Conservation (phyloP, 2,329 filamentous ascomycete species). For the Exophiala alcalophila region DNA sequence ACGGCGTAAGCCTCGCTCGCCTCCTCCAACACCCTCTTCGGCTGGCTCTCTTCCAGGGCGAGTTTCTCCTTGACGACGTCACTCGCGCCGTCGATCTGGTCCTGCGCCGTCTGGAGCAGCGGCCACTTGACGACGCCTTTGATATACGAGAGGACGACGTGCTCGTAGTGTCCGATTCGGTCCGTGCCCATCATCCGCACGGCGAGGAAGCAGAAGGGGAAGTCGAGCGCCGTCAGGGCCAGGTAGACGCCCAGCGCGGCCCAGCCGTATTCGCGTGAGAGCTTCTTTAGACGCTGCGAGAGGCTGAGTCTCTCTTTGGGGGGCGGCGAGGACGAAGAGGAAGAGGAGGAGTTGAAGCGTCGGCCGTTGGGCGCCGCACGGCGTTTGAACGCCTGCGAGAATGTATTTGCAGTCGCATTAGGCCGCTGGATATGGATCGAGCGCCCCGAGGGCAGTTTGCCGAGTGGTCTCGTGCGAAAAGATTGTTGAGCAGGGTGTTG, state of each 20-base stretch:
- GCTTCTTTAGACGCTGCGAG: conserved; percentile 71
- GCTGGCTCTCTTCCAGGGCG: conserved; percentile 43
- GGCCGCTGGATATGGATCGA: conserved; percentile 11
- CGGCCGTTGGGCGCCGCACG: conserved; percentile 12
- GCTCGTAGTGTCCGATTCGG: conserved; percentile 63
- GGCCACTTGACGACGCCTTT: conserved; percentile 35
- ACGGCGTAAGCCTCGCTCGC: conserved; percentile 26
- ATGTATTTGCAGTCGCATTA: conserved; percentile 5
- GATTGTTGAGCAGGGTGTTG: conserved; percentile 19
- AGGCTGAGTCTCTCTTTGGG: conserved; percentile 49
- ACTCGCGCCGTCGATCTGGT: conserved; percentile 11
- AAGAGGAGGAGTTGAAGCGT: conserved; percentile 24
- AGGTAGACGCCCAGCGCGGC: conserved; percentile 89
- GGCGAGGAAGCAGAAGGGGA: conserved; percentile 90
- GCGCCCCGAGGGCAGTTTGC: conserved; percentile 7
- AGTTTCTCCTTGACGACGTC: conserved; percentile 30
- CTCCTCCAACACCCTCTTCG: conserved; percentile 27
- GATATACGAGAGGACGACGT: conserved; percentile 41
- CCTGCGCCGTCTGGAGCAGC: conserved; percentile 17
- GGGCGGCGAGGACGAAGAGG: conserved; percentile 26
- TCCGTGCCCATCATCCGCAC: conserved; percentile 82
- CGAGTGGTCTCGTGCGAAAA: conserved; percentile 24
- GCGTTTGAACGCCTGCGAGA: conserved; percentile 8
- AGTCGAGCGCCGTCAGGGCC: conserved; percentile 76
- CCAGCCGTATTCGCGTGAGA: conserved; percentile 93